Evolutionary conservation across 2,329 filamentous ascomycete genomes (phyloP), one percentile per base, ranked within the genome.

Genomic region (Rachicladosporium sp.): DNA sequence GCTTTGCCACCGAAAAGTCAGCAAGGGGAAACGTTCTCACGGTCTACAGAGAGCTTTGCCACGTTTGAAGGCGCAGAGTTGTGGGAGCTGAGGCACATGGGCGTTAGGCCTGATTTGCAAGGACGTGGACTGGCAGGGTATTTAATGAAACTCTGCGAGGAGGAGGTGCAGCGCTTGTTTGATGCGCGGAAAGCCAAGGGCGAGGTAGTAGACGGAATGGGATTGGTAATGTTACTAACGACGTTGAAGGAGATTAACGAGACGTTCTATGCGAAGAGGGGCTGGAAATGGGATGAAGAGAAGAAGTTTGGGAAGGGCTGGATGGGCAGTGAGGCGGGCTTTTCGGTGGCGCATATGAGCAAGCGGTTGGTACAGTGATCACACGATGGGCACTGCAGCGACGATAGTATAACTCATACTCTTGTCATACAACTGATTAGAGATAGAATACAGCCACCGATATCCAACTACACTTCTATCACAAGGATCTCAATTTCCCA

Each of bases 21-120:
- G 7, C 23, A 27, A 8, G 23, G 23, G 2, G 23, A 27, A 8
- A 27, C 23, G 23, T 27, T 27, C 4, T 27, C 23, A 2, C 23
- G 23, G 4, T 7, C 23, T 8, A 6, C 7, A 8, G 23, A 27
- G 4, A 27, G 23, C 23, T 27, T 7, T 27, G 23, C 23, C 7
- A 27, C 23, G 7, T 27, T 27, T 7, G 23, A 27, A 27, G 23
- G 23, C 4, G 23, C 23, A 7, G 38, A 44, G 31, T 19, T 43
- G 10, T 49, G 46, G 46, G 46, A 49, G 37, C 29, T 49, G 19
- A 46, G 41, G 31, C 15, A 38, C 2, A 30, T 49, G 35, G 45
- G 41, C n/a, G 41, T 44, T 3, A 44, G 40, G 10, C 31, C 34
- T 7, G 11, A 19, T 7, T 9, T 37, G 21, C 42, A 45, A 30